Percentiles rank a stretch among this genome's conserved stretches.
Conservation (phyloP, 2,329 filamentous ascomycete genomes). For the Talaromyces sp. region DNA sequence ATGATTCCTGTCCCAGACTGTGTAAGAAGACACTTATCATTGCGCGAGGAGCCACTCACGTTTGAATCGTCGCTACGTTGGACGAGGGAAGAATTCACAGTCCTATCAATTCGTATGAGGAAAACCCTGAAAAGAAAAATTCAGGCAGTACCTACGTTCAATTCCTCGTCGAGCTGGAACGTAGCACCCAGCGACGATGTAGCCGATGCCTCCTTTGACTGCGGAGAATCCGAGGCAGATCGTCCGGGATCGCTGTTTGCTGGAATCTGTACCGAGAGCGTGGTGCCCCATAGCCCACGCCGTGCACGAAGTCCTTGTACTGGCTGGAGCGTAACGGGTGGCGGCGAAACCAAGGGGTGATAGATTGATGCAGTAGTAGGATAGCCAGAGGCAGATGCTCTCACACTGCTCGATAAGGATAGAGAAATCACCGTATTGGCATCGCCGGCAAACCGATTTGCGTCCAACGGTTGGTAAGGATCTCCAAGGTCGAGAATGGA, state of each 20-base stretch:
- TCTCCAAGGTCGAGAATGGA: slow-evolving; percentile 10
- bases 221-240: slow-evolving; percentile 1
- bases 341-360: neutral
- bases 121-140: neutral
- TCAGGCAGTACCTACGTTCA: neutral
- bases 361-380: neutral
- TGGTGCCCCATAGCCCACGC: neutral
- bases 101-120: neutral
- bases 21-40: neutral
- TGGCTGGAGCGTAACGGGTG: neutral
- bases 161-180: slow-evolving; percentile 12
- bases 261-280: slow-evolving; percentile 7
- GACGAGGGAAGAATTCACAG: neutral
- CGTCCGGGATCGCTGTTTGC: slow-evolving; percentile 4
- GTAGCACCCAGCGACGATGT: slow-evolving; percentile 3
- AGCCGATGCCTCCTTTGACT: neutral
- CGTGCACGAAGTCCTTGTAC: neutral
- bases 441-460: neutral
- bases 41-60: neutral
- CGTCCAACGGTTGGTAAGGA: neutral
- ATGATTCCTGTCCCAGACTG: neutral
- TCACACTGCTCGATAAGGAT: neutral
- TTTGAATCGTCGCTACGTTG: neutral
- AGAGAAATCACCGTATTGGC: neutral
- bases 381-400: neutral